A percentile compares a stretch with the other conserved stretches of the same genome.
phyloP scores from a whole-genome alignment of 495 filamentous ascomycete genomes.

The Talaromyces wortmannii region DNA sequence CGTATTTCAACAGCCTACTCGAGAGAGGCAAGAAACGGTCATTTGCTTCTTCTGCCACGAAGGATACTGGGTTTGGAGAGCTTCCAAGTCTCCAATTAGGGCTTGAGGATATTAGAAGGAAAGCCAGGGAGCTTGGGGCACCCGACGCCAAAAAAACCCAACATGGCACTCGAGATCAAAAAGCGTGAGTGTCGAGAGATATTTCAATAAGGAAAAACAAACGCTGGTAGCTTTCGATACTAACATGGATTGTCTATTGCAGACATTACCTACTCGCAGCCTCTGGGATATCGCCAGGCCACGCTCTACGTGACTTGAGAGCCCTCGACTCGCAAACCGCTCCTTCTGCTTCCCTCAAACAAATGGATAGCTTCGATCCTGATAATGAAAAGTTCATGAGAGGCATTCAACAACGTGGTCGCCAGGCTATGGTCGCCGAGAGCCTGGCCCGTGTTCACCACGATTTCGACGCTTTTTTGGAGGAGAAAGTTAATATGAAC shows the following conservation, averaged over 20 bases:
- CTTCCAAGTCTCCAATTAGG: constrained; percentile 66
- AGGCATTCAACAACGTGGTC: constrained; percentile 82
- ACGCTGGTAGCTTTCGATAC: neutral
- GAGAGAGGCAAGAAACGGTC: constrained; percentile 60
- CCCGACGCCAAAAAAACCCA: constrained; percentile 34
- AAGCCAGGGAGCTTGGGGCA: constrained; percentile 70
- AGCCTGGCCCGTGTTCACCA: constrained; percentile 76
- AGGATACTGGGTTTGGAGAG: constrained; percentile 36
- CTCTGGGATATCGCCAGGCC: constrained; percentile 76
- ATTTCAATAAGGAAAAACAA: neutral
- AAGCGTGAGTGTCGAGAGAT: constrained; percentile 44
- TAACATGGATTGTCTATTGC: neutral
- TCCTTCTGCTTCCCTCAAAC: constrained; percentile 32
- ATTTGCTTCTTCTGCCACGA: constrained; percentile 24
- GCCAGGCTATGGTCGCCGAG: constrained; percentile 83
- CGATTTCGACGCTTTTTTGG: constrained; percentile 88
- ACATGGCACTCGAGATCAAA: constrained; percentile 47
- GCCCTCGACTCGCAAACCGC: constrained; percentile 42
- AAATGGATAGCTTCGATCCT: constrained; percentile 50
- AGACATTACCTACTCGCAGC: constrained; percentile 82
- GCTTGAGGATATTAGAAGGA: constrained; percentile 78
- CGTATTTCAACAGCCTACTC: constrained; percentile 83
- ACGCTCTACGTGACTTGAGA: constrained; percentile 72
- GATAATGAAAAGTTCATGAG: constrained; percentile 78
- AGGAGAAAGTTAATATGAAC: constrained; percentile 89